These are phyloP conservation scores for Priceomyces carsonii DNA, from an alignment of 805 yeast species.

Conservation along the genomic window DNA sequence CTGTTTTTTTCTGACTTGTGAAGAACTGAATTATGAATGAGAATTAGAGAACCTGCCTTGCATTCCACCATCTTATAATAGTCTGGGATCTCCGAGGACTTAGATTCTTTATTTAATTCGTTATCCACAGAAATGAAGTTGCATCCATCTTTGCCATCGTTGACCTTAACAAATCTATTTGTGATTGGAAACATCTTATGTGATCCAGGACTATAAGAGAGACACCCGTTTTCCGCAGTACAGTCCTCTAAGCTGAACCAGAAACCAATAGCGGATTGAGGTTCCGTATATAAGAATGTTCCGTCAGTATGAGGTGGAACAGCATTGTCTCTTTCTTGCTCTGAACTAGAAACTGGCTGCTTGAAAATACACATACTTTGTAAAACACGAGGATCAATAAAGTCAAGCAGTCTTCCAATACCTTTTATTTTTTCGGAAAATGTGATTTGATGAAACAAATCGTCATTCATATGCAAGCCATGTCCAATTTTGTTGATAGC, in stretches of 20 bases:
- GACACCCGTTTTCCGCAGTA: conserved; percentile 64
- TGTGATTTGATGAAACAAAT: conserved; percentile 50
- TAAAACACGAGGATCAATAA: conserved; percentile 65
- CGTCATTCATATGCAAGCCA: conserved; percentile 62
- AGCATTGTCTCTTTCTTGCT: conserved; percentile 42
- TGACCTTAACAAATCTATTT: conserved; percentile 62
- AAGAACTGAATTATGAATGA: conserved; percentile 69
- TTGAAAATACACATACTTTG: conserved; percentile 82
- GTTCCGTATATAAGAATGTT: conserved; percentile 68
- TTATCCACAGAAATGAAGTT: conserved; percentile 45
- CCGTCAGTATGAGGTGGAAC: conserved; percentile 83
- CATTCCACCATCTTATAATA: conserved; percentile 58
- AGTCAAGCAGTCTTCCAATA: conserved; percentile 54
- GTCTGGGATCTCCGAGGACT: conserved; percentile 29
- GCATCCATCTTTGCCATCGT: conserved; percentile 53
- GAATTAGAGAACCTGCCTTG: conserved; percentile 68
- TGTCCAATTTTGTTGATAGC: conserved; percentile 82
- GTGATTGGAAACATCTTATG: conserved; percentile 58
- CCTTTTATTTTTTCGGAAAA: conserved; percentile 49
- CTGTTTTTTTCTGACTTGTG: conserved; percentile 68
- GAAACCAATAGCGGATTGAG: conserved; percentile 72
- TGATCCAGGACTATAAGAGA: conserved; percentile 69
- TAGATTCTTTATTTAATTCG: conserved; percentile 6
- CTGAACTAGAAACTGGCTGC: conserved; percentile 48
- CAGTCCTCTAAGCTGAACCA: conserved; percentile 85